Percentiles rank a stretch among this genome's conserved stretches.
Evolutionary conservation across 148 eudicot species (phyloP).

Genomic region (Rhododendron simsii): DNA sequence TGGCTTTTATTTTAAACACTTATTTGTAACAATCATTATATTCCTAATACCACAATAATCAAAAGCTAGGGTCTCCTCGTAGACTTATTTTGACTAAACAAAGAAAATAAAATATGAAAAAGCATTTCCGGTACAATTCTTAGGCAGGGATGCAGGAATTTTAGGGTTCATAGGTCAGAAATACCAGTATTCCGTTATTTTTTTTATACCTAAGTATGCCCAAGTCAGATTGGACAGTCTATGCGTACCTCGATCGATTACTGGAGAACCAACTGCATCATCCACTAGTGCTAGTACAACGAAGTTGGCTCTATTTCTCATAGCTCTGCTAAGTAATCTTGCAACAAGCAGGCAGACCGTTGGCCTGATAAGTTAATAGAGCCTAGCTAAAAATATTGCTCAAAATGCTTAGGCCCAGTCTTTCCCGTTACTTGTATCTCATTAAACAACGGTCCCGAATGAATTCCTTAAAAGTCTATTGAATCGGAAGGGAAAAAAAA

Average conservation of each 20-base stretch:
- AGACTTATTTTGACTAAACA: not conserved
- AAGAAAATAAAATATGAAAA: not conserved
- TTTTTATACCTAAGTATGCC: not conserved
- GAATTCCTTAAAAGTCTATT: not conserved
- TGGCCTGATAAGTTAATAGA: not conserved
- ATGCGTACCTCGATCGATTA: not conserved
- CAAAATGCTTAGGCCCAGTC: not conserved
- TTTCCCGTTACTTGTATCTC: not conserved
- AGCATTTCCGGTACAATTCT: not conserved
- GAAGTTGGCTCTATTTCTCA: not conserved
- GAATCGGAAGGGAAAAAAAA: not conserved
- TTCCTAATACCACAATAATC: not conserved
- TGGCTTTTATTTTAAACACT: not conserved
- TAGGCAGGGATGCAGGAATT: not conserved
- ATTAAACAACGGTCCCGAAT: not conserved
- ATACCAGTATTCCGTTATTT: too few species aligned
- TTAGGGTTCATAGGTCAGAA: not conserved
- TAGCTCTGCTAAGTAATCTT: not conserved
- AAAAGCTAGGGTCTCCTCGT: not conserved
- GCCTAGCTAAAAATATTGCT: not conserved
- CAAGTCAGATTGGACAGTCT: not conserved
- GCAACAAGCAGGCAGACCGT: not conserved
- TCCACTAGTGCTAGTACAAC: not conserved
- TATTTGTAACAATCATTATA: constrained; percentile 2
- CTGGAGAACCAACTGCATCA: not conserved